phyloP scores from a whole-genome alignment of 2,329 filamentous ascomycete genomes.

The Coniochaeta prunicola region DNA sequence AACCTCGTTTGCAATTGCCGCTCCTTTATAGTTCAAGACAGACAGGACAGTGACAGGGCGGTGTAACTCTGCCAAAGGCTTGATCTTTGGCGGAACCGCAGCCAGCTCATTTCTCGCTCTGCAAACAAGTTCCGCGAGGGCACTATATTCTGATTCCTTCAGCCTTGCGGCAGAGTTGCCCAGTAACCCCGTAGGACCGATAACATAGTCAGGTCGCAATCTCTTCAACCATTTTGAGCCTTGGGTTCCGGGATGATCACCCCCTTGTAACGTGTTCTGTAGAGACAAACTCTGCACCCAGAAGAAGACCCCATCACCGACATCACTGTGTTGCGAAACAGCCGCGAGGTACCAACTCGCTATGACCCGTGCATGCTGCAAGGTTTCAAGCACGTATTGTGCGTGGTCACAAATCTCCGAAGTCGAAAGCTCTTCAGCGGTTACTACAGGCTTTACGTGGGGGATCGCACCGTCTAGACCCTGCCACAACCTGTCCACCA shows the following conservation, averaged over 20 bases:
- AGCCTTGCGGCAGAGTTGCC: not conserved
- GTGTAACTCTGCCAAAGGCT: slow-evolving; percentile 15
- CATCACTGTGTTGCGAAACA: not conserved
- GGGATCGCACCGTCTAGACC: not conserved
- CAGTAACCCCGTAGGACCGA: not conserved
- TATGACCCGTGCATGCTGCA: not conserved
- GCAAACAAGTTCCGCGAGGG: slow-evolving; percentile 20
- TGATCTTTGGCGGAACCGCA: slow-evolving; percentile 12
- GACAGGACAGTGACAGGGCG: slow-evolving; percentile 26
- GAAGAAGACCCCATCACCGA: not conserved
- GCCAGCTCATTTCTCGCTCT: slow-evolving; percentile 23
- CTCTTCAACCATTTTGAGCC: not conserved
- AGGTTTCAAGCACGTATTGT: not conserved
- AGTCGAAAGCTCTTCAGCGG: not conserved
- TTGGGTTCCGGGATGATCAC: not conserved
- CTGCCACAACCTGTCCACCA: not conserved
- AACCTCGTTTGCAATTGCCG: slow-evolving; percentile 16
- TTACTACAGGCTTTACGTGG: not conserved
- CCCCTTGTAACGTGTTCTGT: not conserved
- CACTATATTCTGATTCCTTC: slow-evolving; percentile 9
- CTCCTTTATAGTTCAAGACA: slow-evolving; percentile 25
- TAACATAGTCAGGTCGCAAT: not conserved
- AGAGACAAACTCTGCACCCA: not conserved
- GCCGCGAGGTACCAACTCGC: not conserved
- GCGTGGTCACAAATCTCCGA: not conserved